A percentile compares a stretch with the other conserved stretches of the same genome.
These are phyloP conservation scores for Bisporella sp. DNA, from an alignment of 2,329 filamentous ascomycete genomes.

Conservation along the genomic window DNA sequence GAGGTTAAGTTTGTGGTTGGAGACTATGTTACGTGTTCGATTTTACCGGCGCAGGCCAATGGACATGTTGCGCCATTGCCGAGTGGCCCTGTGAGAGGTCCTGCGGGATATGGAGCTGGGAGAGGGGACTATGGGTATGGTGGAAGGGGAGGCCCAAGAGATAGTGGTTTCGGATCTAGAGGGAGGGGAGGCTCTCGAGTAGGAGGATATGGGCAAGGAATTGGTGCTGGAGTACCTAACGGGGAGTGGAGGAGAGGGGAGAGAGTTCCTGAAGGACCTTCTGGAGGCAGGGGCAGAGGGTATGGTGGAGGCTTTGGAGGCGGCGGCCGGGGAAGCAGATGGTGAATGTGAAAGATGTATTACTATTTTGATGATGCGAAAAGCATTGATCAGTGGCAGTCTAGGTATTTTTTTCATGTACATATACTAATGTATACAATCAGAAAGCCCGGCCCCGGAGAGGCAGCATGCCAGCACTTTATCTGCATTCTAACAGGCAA, in stretches of 20 bases:
- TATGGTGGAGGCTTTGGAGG: slow-evolving; percentile 40
- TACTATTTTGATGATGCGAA: slow-evolving; percentile 7
- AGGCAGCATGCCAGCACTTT: too few species aligned
- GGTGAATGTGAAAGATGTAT: slow-evolving; percentile 29
- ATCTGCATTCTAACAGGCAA: too few species aligned
- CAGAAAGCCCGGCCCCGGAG: too few species aligned
- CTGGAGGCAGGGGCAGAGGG: slow-evolving; percentile 33
- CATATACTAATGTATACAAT: too few species aligned
- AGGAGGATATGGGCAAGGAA: slow-evolving; percentile 33
- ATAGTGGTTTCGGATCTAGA: slow-evolving; percentile 29
- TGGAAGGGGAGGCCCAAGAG: slow-evolving; percentile 30
- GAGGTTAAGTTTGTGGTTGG: slow-evolving; percentile 81
- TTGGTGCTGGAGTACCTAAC: slow-evolving; percentile 27
- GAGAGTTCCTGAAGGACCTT: slow-evolving; percentile 46
- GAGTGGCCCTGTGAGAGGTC: slow-evolving; percentile 35
- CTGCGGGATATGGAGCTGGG: slow-evolving; percentile 28
- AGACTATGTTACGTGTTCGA: slow-evolving; percentile 79
- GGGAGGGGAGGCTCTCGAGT: slow-evolving; percentile 29
- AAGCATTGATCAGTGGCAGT: too few species aligned
- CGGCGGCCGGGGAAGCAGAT: slow-evolving; percentile 38
- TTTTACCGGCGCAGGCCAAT: slow-evolving; percentile 67
- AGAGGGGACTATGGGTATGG: slow-evolving; percentile 29
- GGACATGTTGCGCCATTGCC: slow-evolving; percentile 65
- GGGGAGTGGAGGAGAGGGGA: slow-evolving; percentile 66
- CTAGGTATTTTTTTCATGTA: too few species aligned